Percentiles rank a stretch among this genome's conserved stretches.
These are phyloP conservation scores for Suillus alpinus DNA, from an alignment of 768 basidiomycete species.

Conservation along the genomic window DNA sequence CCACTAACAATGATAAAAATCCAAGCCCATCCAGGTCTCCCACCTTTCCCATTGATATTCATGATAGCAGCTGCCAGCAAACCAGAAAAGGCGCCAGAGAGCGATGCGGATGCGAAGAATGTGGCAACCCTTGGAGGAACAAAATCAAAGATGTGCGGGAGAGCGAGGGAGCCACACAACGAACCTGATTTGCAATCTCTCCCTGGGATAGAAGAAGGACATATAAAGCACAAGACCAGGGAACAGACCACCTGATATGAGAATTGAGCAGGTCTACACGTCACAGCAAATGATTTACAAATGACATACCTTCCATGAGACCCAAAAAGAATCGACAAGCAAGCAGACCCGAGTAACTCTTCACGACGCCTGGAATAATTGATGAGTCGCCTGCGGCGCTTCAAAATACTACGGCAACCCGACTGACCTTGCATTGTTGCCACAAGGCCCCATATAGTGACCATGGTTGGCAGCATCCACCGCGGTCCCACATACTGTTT, in stretches of 20 bases:
- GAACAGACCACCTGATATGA: slow-evolving; percentile 49
- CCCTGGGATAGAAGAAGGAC: slow-evolving; percentile 44
- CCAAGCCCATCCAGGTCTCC: slow-evolving; percentile 61
- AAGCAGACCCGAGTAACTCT: slow-evolving; percentile 50
- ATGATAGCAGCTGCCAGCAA: slow-evolving; percentile 58
- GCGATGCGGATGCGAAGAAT: slow-evolving; percentile 44
- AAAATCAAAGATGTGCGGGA: slow-evolving; percentile 7
- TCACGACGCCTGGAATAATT: slow-evolving; percentile 38
- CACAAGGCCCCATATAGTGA: slow-evolving; percentile 68
- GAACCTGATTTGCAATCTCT: slow-evolving; percentile 23
- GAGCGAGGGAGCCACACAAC: neutral
- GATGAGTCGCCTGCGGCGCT: neutral
- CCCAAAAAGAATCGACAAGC: slow-evolving; percentile 50
- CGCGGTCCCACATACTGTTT: slow-evolving; percentile 48
- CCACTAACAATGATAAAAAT: slow-evolving; percentile 48
- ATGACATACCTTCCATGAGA: slow-evolving; percentile 50
- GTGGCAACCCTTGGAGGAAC: slow-evolving; percentile 31
- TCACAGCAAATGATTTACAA: neutral
- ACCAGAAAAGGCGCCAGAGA: slow-evolving; percentile 63
- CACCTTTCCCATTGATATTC: slow-evolving; percentile 51
- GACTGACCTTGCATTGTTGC: slow-evolving; percentile 54
- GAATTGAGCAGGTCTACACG: neutral
- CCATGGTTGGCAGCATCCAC: slow-evolving; percentile 59
- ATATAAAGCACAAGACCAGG: slow-evolving; percentile 58
- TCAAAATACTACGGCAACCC: neutral